A percentile compares a stretch with the other conserved stretches of the same genome.
These are phyloP conservation scores for Gonapodya sp. DNA, from an alignment of 192 early-diverging fungal species.

Conservation along the genomic window DNA sequence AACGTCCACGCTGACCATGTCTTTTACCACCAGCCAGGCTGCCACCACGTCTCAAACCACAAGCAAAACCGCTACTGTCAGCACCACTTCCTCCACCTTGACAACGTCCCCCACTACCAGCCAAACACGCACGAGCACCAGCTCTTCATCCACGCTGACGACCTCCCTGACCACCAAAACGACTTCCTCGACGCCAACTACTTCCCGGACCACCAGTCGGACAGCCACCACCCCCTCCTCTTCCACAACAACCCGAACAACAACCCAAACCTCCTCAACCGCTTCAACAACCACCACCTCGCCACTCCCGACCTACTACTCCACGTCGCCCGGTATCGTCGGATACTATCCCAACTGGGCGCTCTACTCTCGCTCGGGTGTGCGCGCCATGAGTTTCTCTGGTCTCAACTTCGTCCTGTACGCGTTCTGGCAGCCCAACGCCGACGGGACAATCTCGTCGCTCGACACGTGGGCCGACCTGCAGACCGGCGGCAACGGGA, in stretches of 20 bases:
- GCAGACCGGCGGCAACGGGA: slow-evolving; percentile 1
- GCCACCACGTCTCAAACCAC: background rate
- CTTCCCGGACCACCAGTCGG: background rate
- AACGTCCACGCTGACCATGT: slow-evolving; percentile 1
- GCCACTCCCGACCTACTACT: background rate
- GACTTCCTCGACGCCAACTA: background rate
- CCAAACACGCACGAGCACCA: background rate
- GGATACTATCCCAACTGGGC: background rate
- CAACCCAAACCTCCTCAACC: background rate
- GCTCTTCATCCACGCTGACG: slow-evolving; percentile 1
- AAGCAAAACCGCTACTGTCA: background rate
- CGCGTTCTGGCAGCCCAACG: slow-evolving; percentile 1
- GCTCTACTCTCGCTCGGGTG: slow-evolving; percentile 1
- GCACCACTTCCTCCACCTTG: background rate
- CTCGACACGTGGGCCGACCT: slow-evolving; percentile 3
- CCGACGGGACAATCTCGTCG: slow-evolving; percentile 1
- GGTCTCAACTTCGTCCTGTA: slow-evolving; percentile 3
- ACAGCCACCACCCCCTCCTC: background rate
- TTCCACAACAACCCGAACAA: slow-evolving; percentile 4
- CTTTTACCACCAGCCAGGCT: background rate
- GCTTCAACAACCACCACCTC: slow-evolving; percentile 1
- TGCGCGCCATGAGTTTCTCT: slow-evolving; percentile 3
- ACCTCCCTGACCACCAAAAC: background rate
- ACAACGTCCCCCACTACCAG: background rate
- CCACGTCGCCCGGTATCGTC: background rate